Evolutionary conservation across 1,284 basidiomycete genomes (phyloP).

Genomic region (Uromyces viciae-fabae): DNA sequence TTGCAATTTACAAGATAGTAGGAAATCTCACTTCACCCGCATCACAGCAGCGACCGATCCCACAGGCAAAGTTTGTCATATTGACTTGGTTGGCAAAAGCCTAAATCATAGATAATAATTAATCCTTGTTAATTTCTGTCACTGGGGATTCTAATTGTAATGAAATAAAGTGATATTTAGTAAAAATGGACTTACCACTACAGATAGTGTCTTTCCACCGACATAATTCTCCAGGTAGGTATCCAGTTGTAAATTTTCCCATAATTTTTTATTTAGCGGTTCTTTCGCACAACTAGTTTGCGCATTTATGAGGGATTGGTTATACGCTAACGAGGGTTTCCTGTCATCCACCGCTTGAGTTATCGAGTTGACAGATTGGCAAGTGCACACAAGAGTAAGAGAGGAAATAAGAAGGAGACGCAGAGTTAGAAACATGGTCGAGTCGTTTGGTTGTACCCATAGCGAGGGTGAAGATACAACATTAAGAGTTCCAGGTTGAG

Average conservation of each 20-base stretch:
- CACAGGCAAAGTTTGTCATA: slow-evolving; percentile 42
- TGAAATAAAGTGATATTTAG: too few species aligned
- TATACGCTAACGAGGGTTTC: too few species aligned
- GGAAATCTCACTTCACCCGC: slow-evolving; percentile 24
- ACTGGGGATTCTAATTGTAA: too few species aligned
- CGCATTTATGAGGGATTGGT: background rate
- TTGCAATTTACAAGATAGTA: background rate
- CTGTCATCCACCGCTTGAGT: too few species aligned
- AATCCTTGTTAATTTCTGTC: background rate
- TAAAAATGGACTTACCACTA: slow-evolving; percentile 17
- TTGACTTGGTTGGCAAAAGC: slow-evolving; percentile 42
- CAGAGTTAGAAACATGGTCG: too few species aligned
- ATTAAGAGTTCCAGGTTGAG: too few species aligned
- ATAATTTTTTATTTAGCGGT: slow-evolving; percentile 36
- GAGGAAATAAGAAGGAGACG: too few species aligned
- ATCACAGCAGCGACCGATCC: slow-evolving; percentile 42
- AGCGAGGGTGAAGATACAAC: too few species aligned
- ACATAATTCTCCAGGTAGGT: slow-evolving; percentile 28
- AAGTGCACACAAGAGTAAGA: too few species aligned
- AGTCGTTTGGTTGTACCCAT: too few species aligned
- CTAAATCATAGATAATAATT: background rate
- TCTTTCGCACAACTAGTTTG: slow-evolving; percentile 35
- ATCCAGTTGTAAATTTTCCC: slow-evolving; percentile 37
- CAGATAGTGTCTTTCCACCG: slow-evolving; percentile 37
- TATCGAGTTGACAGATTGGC: too few species aligned